phyloP scores from a whole-genome alignment of 129 eudicot species.

The Centrapalus pauciflorus region DNA sequence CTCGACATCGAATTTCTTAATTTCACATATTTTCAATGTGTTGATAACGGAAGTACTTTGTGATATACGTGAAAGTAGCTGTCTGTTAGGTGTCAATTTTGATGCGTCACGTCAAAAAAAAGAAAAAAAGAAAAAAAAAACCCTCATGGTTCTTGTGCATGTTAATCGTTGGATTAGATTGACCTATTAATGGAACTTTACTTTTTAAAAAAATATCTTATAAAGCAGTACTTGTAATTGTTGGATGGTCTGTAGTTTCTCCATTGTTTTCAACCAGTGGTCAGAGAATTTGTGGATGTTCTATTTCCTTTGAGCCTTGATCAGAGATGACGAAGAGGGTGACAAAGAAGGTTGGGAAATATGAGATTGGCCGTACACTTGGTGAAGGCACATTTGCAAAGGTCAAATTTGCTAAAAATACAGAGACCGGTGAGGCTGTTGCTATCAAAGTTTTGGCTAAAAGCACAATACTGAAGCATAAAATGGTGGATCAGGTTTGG shows the following conservation, averaged over 20 bases:
- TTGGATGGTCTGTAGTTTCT: neutral
- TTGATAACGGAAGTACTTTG: neutral
- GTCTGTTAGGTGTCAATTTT: conserved; percentile 8
- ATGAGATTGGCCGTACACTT: conserved; percentile 85
- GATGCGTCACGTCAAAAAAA: neutral
- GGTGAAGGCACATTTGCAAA: conserved; percentile 96
- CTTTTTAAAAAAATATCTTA: neutral
- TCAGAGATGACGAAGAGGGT: conserved; percentile 38
- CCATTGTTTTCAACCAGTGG: neutral
- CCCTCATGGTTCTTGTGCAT: neutral
- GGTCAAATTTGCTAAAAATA: conserved; percentile 76
- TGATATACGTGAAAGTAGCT: conserved; percentile 8
- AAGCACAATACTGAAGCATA: conserved; percentile 83
- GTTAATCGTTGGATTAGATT: neutral
- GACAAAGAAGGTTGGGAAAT: conserved; percentile 78
- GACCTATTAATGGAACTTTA: neutral
- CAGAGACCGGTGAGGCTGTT: conserved; percentile 74
- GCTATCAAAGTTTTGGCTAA: conserved; percentile 86
- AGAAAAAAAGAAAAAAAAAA: too few relatives aligned
- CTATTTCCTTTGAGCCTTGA: conserved; percentile 29
- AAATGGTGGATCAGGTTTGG: conserved; percentile 94
- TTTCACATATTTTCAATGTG: conserved; percentile 6
- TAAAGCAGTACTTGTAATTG: neutral
- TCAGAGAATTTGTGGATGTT: conserved; percentile 26
- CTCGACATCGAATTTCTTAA: neutral